Evolutionary conservation across 352 stramenopile genomes (phyloP).

Genomic region (Globisporangium nagaii): DNA sequence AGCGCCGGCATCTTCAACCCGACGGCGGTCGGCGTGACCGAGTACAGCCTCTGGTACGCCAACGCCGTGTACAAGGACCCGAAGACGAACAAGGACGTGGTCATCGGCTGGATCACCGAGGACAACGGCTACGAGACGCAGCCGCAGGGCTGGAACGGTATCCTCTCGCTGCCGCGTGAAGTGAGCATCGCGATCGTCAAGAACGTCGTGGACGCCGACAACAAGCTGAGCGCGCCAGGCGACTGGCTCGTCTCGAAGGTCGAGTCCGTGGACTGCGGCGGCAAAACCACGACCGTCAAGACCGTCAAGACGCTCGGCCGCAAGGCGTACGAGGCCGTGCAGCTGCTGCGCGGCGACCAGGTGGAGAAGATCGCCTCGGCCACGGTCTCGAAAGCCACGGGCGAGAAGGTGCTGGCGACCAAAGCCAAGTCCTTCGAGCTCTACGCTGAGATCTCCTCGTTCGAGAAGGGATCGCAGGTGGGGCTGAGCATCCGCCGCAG

Average conservation of each 20-base stretch:
- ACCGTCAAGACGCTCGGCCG: constrained; percentile 62
- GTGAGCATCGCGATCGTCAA: constrained; percentile 44
- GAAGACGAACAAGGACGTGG: constrained; percentile 40
- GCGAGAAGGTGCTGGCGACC: constrained; percentile 14
- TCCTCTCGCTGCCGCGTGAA: constrained; percentile 51
- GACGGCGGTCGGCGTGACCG: constrained; percentile 53
- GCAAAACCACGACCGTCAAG: constrained; percentile 27
- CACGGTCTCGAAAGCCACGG: constrained; percentile 19
- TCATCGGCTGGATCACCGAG: constrained; percentile 63
- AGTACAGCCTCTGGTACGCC: constrained; percentile 65
- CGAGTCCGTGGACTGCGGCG: constrained; percentile 21
- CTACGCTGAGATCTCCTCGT: constrained; percentile 39
- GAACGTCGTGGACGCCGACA: constrained; percentile 42
- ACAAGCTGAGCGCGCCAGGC: constrained; percentile 35
- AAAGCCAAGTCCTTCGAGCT: constrained; percentile 22
- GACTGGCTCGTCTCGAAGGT: constrained; percentile 55
- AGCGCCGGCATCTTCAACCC: constrained; percentile 38
- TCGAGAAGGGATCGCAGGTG: constrained; percentile 49
- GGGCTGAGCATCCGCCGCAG: constrained; percentile 56
- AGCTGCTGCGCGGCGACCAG: constrained; percentile 42
- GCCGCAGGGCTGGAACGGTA: constrained; percentile 64
- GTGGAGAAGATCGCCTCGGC: constrained; percentile 22
- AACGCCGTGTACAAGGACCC: constrained; percentile 65
- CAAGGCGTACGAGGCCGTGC: constrained; percentile 38
- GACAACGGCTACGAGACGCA: constrained; percentile 45